Evolutionary conservation across 2,329 filamentous ascomycete species (phyloP), one percentile per base, ranked within the genome.

Genomic region (Ophiostoma sp.): DNA sequence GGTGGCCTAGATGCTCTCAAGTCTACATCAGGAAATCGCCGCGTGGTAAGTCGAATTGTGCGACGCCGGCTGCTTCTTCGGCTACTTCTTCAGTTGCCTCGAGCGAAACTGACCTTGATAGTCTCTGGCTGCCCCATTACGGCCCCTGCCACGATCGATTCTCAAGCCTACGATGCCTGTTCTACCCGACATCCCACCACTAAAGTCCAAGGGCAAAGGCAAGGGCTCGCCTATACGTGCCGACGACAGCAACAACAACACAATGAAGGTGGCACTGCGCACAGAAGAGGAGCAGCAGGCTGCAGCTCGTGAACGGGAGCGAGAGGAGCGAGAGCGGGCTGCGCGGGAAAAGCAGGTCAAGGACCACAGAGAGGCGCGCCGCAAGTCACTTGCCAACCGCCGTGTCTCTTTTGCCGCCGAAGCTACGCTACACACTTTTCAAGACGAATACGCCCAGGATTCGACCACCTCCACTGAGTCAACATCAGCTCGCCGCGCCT

Each of bases 331-430:
- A 58, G 89, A 88, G 74, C 82, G 82, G 68, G 79, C 80, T 14
- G 81, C 86, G 67, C 75, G 85, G 14, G 85, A 89, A 74, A 87
- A 85, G 73, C 85, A 86, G 64, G 82, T 87, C 65, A 79, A 85
- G 69, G 88, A 94, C 73, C 86, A 93, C 68, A 86, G 93, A 73
- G 95, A 96, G 77, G 93, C 92, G 62, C 89, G 95, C 71, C 86
- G 95, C 73, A 98, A 98, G 77, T 97, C 93, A 18, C 84, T 97
- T 69, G 93, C 94, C 64, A 96, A 95, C 76, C 88, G 95, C 75
- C 88, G 95, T 75, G 95, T 99, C 45, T 98, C 94, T 0, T 99
- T 99, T 78, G 95, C 95, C 4, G 95, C 95, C 0, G 95, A 99
- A 79, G 95, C 95, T 12, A 99, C 95, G 3, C 83, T 99, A 47